A percentile compares a stretch with the other conserved stretches of the same genome.
Conservation (phyloP, 441 rosid genomes). For the Metrosideros polymorpha region DNA sequence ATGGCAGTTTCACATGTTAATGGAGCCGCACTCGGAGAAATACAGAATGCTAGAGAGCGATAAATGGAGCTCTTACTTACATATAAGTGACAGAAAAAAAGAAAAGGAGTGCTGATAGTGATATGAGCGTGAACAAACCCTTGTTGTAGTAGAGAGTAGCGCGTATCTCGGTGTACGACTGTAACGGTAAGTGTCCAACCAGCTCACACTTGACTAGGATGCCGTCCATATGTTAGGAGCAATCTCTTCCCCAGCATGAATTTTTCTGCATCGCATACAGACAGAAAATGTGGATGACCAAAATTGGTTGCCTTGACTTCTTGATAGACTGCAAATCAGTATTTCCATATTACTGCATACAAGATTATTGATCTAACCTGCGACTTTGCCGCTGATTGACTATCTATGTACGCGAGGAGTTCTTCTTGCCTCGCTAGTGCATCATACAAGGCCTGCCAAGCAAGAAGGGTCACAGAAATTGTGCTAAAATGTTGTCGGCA, state of each 20-base stretch:
- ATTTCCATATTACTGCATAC: not conserved
- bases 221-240: not conserved
- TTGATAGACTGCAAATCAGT: not conserved
- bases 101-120: not conserved
- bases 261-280: not conserved
- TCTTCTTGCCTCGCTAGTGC: slow-evolving; percentile 8
- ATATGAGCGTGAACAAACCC: not conserved
- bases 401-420: not conserved
- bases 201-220: not conserved
- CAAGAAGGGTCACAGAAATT: not conserved
- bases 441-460: slow-evolving; percentile 8
- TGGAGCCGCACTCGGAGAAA: not conserved
- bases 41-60: not conserved
- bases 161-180: not conserved
- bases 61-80: not conserved
- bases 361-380: not conserved
- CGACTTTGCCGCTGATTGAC: not conserved
- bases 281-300: not conserved
- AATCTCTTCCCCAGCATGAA: slow-evolving; percentile 1
- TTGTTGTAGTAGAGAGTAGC: not conserved
- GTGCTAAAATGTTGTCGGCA: not conserved
- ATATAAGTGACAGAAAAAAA: not conserved
- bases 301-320: not conserved
- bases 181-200: not conserved
- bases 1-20: not conserved